These are phyloP conservation scores for Acanthamoeba culbertsoni DNA, from an alignment of 208 protist genomes.

Conservation along the genomic window DNA sequence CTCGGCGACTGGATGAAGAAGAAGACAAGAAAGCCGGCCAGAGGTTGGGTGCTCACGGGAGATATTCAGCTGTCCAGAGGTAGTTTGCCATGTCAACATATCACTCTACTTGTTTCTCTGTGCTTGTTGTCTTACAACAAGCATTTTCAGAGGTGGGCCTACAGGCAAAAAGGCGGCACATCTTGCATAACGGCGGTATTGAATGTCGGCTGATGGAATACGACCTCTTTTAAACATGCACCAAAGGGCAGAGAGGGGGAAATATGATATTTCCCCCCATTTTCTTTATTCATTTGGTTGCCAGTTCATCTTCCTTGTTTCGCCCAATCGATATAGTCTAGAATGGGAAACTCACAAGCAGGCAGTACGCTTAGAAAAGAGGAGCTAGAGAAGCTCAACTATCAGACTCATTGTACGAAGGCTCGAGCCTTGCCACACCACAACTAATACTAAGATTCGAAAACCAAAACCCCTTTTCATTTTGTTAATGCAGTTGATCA, in stretches of 20 bases:
- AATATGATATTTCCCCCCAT: no score
- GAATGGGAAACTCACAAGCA: conserved; percentile 27
- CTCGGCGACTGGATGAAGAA: neutral
- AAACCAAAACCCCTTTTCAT: neutral
- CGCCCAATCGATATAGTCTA: neutral
- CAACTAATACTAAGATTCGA: no score
- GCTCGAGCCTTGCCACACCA: no score
- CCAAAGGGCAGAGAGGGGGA: neutral
- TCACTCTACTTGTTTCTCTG: neutral
- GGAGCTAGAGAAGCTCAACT: conserved; percentile 21
- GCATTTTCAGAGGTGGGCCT: neutral
- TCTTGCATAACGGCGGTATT: neutral
- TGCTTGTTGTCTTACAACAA: neutral
- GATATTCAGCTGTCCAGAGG: neutral
- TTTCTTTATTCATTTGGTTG: neutral
- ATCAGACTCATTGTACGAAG: conserved; percentile 1
- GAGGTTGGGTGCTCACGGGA: neutral
- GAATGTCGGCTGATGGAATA: neutral
- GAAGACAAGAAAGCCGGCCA: neutral
- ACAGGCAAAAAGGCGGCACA: neutral
- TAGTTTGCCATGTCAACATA: neutral
- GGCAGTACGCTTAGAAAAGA: conserved; percentile 33
- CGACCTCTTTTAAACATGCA: neutral
- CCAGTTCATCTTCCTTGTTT: neutral
- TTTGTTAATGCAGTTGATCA: neutral